These are phyloP conservation scores for Rhazya stricta DNA, from an alignment of 257 asterid species.

Conservation along the genomic window DNA sequence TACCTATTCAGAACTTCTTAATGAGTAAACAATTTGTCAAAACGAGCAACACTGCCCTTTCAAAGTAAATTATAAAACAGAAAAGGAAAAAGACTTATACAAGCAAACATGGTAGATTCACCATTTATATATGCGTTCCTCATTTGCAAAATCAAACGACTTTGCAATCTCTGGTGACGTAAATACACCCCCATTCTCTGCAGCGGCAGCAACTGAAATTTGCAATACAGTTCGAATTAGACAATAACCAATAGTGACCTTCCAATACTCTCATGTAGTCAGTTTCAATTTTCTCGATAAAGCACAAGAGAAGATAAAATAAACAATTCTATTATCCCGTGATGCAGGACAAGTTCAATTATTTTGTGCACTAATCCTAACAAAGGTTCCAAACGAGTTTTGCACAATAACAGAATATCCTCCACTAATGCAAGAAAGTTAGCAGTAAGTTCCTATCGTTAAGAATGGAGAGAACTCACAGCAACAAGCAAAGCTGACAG, in stretches of 20 bases:
- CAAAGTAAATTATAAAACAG: constrained; percentile 3
- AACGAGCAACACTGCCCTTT: not conserved
- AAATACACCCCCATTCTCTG: constrained; percentile 46
- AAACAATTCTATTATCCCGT: not conserved
- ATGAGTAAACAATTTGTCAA: not conserved
- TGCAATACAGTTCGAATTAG: constrained; percentile 14
- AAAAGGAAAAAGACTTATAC: not conserved
- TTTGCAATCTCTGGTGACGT: constrained; percentile 81
- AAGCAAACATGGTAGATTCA: constrained; percentile 18
- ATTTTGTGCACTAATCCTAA: not conserved
- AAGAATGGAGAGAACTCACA: not conserved
- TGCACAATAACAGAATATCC: not conserved
- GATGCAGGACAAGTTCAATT: not conserved
- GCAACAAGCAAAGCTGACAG: not conserved
- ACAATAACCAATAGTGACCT: not conserved
- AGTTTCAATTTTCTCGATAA: not conserved
- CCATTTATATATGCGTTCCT: constrained; percentile 94
- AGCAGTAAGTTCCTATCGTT: not conserved
- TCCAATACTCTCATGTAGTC: not conserved
- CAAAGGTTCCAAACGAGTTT: not conserved
- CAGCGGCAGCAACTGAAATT: constrained; percentile 52
- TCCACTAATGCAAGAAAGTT: not conserved
- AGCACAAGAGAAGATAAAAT: not conserved
- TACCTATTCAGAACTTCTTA: not conserved
- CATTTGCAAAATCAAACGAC: constrained; percentile 74